Percentiles rank a stretch among this genome's conserved stretches.
Conservation (phyloP, 225 moss, liverwort and hornwort genomes). For the Bryum argenteum region DNA sequence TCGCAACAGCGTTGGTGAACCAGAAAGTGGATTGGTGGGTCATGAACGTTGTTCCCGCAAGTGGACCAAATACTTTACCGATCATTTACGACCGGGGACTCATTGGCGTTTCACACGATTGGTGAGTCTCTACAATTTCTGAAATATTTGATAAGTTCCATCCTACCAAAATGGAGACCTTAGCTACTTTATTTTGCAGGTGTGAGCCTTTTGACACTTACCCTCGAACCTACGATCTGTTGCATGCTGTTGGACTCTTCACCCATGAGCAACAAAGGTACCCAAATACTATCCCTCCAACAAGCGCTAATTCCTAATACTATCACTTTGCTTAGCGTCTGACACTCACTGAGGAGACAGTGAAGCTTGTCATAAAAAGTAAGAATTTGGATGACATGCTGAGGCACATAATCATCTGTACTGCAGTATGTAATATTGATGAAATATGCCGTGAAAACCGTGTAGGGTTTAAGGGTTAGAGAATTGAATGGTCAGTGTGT, state of each 20-base stretch:
- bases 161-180: no score
- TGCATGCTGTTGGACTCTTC: constrained; percentile 71
- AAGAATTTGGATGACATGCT: no score
- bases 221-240: constrained; percentile 76
- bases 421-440: no score
- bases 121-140: constrained; percentile 38
- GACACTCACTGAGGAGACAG: no score
- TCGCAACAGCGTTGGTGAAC: constrained; percentile 73
- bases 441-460: no score
- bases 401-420: no score
- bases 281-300: not conserved
- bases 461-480: no score
- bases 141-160: not conserved
- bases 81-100: constrained; percentile 81
- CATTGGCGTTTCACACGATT: constrained; percentile 77
- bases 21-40: constrained; percentile 80
- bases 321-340: no score
- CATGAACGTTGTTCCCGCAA: constrained; percentile 76
- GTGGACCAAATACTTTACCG: constrained; percentile 67
- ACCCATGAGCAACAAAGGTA: constrained; percentile 60
- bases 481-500: not conserved
- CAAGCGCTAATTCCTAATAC: no score
- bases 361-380: no score
- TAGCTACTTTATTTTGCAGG: constrained; percentile 39
- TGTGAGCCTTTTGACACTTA: constrained; percentile 81